phyloP scores from a whole-genome alignment of 2,329 filamentous ascomycete species.

The Aspergillus sp. region DNA sequence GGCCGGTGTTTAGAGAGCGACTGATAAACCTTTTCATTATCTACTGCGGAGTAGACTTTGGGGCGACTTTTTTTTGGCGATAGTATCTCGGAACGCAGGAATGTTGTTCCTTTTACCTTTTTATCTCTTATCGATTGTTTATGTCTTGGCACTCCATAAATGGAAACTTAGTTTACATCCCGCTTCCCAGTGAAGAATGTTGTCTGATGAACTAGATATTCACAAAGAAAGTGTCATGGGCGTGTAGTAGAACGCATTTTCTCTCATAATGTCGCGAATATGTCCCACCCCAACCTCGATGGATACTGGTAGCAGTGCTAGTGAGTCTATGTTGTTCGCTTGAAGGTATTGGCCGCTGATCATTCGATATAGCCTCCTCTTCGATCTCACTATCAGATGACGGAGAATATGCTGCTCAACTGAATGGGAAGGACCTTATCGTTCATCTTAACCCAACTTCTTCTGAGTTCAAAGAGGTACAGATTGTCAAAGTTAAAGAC shows the following conservation, averaged over 20 bases:
- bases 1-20: not conserved
- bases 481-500: slow-evolving; percentile 34
- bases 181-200: not conserved
- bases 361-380: slow-evolving; percentile 2
- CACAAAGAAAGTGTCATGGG: not conserved
- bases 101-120: slow-evolving; percentile 16
- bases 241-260: not conserved
- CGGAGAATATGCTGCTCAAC: slow-evolving; percentile 28
- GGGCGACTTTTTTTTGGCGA: slow-evolving; percentile 23
- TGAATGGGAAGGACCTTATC: slow-evolving; percentile 33
- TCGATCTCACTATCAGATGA: slow-evolving; percentile 30
- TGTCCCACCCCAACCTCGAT: slow-evolving; percentile 19
- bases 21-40: not conserved
- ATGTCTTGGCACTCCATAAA: slow-evolving; percentile 6
- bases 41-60: not conserved
- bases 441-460: slow-evolving; percentile 31
- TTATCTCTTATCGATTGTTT: slow-evolving; percentile 32
- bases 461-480: slow-evolving; percentile 31
- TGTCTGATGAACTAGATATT: not conserved
- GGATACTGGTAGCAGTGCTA: slow-evolving; percentile 28
- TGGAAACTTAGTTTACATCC: not conserved
- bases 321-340: slow-evolving; percentile 17
- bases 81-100: slow-evolving; percentile 24
- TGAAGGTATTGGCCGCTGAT: not conserved
- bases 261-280: not conserved